Base-by-base conservation (phyloP, 306 rosid genomes). In the Lithocarpus polystachyus region DNA sequence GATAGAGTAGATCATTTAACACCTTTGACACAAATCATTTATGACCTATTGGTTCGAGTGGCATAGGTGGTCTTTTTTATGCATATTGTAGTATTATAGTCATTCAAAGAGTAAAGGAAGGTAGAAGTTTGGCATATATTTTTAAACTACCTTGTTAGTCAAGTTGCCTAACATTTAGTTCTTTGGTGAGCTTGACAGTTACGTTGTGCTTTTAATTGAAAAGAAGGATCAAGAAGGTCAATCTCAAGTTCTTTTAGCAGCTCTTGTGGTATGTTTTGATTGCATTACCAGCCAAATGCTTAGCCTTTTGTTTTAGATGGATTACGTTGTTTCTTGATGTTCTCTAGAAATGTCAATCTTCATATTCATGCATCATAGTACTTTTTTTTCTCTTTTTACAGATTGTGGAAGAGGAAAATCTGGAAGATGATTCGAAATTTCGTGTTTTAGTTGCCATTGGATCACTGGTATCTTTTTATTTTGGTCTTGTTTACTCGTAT, bases 381-480 rank as follows among this genome's bases (percentile, higher is more conserved):
- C 61, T 31, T 12, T 43, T 70, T 40, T 61, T 11, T 80, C 6
- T 68, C 35, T 68, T 14, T 81, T 12, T 72, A 31, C 87, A 94
- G 99, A 79, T 89, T 85, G 91, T 75, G 0, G 97, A 91, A 83
- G 92, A 84, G 80, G 95, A 85, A 85, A 89, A 85, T 55, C 53
- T 82, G 6, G 97, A 88, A 19, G 86, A 12, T 48, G 99, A 92
- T 89, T 85, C 99, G 72, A 94, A 89, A 76, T 94, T 87, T 75
- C 94, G 97, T 69, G 92, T 91, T 77, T 86, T 94, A 79, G 97
- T 94, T 81, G 99, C 99, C 67, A 90, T 91, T 79, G 99, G 99
- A 82, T 89, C 99, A 48, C 81, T 94, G 99, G 99, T 94, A 86
- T 75, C 18, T 52, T 48, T 56, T 1, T 17, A 77, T 56, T 71